A percentile compares a stretch with the other conserved stretches of the same genome.
These are phyloP conservation scores for Penstemon newberryi DNA, from an alignment of 257 asterid genomes.

Conservation along the genomic window DNA sequence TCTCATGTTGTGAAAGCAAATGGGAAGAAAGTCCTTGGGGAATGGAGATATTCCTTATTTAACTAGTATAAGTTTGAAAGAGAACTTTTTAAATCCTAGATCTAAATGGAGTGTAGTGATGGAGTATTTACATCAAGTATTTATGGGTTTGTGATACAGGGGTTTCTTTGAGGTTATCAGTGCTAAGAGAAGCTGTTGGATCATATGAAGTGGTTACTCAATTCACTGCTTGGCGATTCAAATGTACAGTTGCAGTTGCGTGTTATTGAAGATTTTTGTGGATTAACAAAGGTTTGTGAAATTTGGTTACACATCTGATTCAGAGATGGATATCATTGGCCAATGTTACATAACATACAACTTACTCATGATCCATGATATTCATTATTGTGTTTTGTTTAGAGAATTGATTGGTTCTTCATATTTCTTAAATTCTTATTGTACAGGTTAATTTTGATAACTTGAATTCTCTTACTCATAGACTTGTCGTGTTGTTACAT, in stretches of 20 bases:
- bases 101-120: background rate
- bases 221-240: constrained; percentile 38
- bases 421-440: background rate
- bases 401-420: too few relatives aligned
- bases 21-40: background rate
- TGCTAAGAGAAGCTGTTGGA: constrained; percentile 35
- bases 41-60: too few relatives aligned
- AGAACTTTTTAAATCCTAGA: too few relatives aligned
- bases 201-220: constrained; percentile 48
- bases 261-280: constrained; percentile 28
- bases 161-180: constrained; percentile 27
- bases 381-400: too few relatives aligned
- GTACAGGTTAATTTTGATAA: constrained; percentile 41
- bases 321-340: background rate
- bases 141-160: constrained; percentile 30
- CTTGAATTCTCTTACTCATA: constrained; percentile 25
- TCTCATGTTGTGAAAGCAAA: too few relatives aligned
- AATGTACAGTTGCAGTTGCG: constrained; percentile 36
- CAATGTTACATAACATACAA: too few relatives aligned
- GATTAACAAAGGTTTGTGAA: constrained; percentile 31
- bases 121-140: background rate
- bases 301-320: background rate
- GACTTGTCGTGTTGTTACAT: constrained; percentile 17
- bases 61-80: too few relatives aligned
- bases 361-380: too few relatives aligned